Conservation (phyloP, 306 rosid species). For the Acmispon strigosus region DNA sequence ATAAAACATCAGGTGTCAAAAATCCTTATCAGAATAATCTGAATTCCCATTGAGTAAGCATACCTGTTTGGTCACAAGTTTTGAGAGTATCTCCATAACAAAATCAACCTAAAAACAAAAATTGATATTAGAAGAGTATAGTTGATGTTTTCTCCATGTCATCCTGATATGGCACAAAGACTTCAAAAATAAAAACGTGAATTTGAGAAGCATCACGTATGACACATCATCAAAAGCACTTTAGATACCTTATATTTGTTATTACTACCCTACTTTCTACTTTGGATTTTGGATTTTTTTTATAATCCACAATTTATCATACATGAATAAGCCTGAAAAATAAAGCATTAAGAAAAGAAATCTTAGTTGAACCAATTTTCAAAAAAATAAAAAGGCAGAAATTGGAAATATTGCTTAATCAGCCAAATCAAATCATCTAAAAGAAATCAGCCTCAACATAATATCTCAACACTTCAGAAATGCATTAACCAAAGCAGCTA, state of each 20-base stretch:
- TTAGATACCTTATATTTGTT: background rate
- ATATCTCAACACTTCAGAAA: background rate
- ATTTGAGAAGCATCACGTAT: background rate
- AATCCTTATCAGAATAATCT: background rate
- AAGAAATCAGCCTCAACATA: background rate
- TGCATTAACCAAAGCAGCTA: background rate
- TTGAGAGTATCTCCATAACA: conserved; percentile 98
- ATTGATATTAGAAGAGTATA: background rate
- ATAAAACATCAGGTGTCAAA: conserved; percentile 22
- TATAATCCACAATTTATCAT: background rate
- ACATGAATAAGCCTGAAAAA: background rate
- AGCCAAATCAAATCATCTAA: background rate
- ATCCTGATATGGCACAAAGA: background rate
- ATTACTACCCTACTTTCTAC: background rate
- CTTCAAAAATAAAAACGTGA: background rate
- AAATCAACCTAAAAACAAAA: conserved; percentile 76
- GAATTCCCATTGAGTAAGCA: background rate
- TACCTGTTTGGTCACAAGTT: conserved; percentile 91
- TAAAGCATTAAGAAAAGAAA: background rate
- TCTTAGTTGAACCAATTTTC: background rate
- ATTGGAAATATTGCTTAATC: background rate
- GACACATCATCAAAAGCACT: background rate
- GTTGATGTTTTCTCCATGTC: conserved; percentile 8
- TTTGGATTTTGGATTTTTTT: background rate
- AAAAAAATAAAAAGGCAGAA: background rate